phyloP scores from a whole-genome alignment of 176 grass and related monocot species.

The Ampelocalamus luodianensis region DNA sequence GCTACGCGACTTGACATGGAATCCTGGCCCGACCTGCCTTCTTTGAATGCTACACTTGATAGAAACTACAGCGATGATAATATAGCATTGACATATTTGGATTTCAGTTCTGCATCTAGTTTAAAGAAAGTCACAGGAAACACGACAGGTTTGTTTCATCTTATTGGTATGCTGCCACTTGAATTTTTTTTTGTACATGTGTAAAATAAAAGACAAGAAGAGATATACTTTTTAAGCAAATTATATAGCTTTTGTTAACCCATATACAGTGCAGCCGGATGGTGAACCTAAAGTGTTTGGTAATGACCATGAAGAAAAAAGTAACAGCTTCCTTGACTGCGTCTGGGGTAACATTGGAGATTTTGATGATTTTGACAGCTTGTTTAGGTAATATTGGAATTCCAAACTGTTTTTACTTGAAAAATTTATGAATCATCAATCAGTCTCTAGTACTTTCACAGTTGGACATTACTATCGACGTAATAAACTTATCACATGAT shows the following conservation, averaged over 20 bases:
- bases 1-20: constrained; percentile 67
- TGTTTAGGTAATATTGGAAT: constrained; percentile 75
- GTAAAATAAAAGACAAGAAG: constrained; percentile 14
- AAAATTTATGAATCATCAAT: constrained; percentile 28
- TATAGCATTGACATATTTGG: constrained; percentile 65
- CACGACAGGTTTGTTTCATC: constrained; percentile 41
- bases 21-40: constrained; percentile 89
- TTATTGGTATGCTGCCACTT: constrained; percentile 12
- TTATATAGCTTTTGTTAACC: constrained; percentile 44
- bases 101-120: constrained; percentile 62
- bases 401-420: background rate
- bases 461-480: constrained; percentile 21
- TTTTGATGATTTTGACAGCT: constrained; percentile 85
- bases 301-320: constrained; percentile 68
- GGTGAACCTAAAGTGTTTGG: constrained; percentile 56
- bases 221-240: constrained; percentile 15
- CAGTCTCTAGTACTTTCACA: constrained; percentile 19
- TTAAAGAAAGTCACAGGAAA: constrained; percentile 64
- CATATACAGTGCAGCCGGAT: constrained; percentile 75
- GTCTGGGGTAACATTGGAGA: constrained; percentile 88
- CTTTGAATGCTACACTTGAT: constrained; percentile 62
- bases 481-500: constrained; percentile 28
- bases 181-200: background rate
- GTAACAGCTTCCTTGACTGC: constrained; percentile 72
- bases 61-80: constrained; percentile 62